These are phyloP conservation scores for Colletotrichum ledebouriae DNA, from an alignment of 2,329 filamentous ascomycete species.

Conservation along the genomic window DNA sequence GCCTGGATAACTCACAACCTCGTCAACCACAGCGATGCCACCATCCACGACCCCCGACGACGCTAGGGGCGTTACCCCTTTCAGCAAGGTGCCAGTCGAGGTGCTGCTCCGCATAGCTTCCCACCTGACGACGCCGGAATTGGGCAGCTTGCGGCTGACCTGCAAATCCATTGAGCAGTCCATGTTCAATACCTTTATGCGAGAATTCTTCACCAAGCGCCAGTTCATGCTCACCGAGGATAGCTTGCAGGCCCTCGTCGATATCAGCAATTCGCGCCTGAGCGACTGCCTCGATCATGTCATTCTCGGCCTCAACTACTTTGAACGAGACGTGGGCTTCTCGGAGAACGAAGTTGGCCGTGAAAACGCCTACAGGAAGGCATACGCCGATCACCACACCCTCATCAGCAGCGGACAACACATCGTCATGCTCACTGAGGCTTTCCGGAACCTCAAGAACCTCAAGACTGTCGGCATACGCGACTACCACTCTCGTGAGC, in stretches of 20 bases:
- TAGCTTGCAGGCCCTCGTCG: conserved; percentile 67
- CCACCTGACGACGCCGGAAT: conserved; percentile 67
- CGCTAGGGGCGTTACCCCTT: conserved; percentile 5
- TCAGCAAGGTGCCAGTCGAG: conserved; percentile 67
- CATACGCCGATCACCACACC: conserved; percentile 45
- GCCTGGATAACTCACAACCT: neutral
- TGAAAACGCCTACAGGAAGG: conserved; percentile 40
- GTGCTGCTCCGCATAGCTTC: conserved; percentile 68
- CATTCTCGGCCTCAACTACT: conserved; percentile 61
- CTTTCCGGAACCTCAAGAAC: conserved; percentile 66
- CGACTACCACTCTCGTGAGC: conserved; percentile 66
- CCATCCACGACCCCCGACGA: too few species aligned
- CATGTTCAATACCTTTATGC: conserved; percentile 68
- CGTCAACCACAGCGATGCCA: too few species aligned
- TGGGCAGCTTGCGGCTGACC: conserved; percentile 66
- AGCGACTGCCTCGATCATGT: conserved; percentile 58
- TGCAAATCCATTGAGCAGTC: conserved; percentile 68
- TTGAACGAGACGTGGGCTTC: conserved; percentile 35
- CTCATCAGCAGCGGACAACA: conserved; percentile 62
- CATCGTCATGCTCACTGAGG: conserved; percentile 67
- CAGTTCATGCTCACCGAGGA: conserved; percentile 74
- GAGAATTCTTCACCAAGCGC: conserved; percentile 74
- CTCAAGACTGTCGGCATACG: conserved; percentile 70
- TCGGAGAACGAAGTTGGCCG: conserved; percentile 34
- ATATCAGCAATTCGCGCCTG: conserved; percentile 64